Base-by-base conservation (phyloP, 768 basidiomycete genomes). In the Termitomyces sp. region DNA sequence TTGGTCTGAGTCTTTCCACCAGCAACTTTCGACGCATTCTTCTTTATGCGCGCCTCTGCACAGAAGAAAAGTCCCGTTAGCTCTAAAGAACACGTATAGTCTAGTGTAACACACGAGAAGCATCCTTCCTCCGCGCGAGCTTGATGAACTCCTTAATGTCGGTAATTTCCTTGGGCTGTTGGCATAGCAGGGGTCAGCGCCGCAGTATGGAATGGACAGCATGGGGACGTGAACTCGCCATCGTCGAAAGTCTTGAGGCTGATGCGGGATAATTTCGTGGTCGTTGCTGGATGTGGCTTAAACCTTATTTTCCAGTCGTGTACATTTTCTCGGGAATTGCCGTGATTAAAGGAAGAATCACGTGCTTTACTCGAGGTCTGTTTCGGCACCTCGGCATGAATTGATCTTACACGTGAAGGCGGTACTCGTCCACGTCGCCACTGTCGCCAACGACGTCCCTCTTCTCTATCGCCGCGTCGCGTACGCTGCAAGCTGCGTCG, bases 61-160 rank as follows among this genome's bases (percentile, higher is more conserved):
- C 3, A 35, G 20, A 27, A 35, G 23, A 48, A 47, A 35, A 25
- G 36, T 53, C 20, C 58, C 20, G 39, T 33, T 46, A 23, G 31
- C 48, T 43, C 35, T 62, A 51, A 53, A 22, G 16, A n/a, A 52
- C 23, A 35, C 16, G 45, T 13, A 36, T 35, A n/a, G 10, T 18
- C 49, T 43, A 41, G 22, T 7, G 3, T 45, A 27, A 88, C 95
- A 73, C 69, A 97, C 96, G 86, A 57, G 84, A 85, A 62, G 97
- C 97, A 84, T 97, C 96, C 84, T 94, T 96, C 78, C 96, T 86
- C 80, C 88, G 86, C 53, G 95, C 88, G 72, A 96, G 92, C 78
- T 94, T 89, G 74, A 98, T 91, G 80, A 98, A 98, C 75, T 91
- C 82, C 81, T 98, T 99, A 83, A 98, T 98, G 76, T 98, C 95